Base-by-base conservation (phyloP, 1,139 yeast species). In the Suhomyces coccinellae region DNA sequence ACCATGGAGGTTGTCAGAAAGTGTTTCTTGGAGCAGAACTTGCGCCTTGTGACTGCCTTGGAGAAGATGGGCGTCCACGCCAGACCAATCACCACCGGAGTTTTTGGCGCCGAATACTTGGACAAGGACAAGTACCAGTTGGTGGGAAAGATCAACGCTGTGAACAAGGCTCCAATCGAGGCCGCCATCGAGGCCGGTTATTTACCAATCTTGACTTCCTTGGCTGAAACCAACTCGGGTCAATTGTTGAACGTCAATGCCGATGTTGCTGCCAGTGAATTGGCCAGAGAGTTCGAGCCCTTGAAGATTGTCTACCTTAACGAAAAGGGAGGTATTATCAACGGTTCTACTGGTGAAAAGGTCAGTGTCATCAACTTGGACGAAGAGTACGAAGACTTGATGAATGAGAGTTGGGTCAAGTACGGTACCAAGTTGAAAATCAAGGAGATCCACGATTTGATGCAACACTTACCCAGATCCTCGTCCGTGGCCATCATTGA, bases 41-140 rank as follows among this genome's bases (percentile, higher is more conserved):
- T 95, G 63, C 85, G 91, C 61, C 77, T 93, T 46, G 99, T 95
- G 24, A 95, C 97, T 43, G 99, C 99, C 30, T 77, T 93, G 52
- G 99, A 95, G 67, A 84, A 87, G 65, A 81, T 89, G 80, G 99
- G 99, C 39, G 99, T 95, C 44, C 93, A 90, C 54, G 98, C 99
- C 16, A 83, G 99, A 69, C 99, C 99, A 45, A 93, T 93, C 59
- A 93, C 98, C 39, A 95, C 96, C 35, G 99, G 99, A 58, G 99
- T 95, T 13, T 95, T 93, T 69, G 82, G 85, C 47, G 99, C 99
- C 41, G 90, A 89, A 40, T 93, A 89, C 66, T 77, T 93, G 55
- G 97, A 93, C 65, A 79, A 89, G 66, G 90, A 85, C 9, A 91
- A 90, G 66, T 93, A 93, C 69, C 85, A 91, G 62, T 77, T 93